Base-by-base conservation (phyloP, 2,329 filamentous ascomycete species). In the Tolypocladium paradoxum region DNA sequence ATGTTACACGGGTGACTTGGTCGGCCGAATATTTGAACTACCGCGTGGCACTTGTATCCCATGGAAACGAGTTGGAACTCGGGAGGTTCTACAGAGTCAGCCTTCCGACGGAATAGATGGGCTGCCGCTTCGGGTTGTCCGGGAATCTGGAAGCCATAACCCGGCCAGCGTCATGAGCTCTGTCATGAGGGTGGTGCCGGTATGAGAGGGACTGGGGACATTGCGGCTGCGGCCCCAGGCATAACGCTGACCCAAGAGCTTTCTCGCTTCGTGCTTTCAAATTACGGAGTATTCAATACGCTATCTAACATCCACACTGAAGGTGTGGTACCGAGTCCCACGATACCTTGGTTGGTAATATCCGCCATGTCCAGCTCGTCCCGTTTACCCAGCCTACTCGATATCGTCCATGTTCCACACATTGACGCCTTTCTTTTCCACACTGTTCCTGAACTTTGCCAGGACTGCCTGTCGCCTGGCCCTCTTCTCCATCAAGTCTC, bases 391-490 rank as follows among this genome's bases (percentile, higher is more conserved):
- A 53, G 33, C 52, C 64, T 69, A 77, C 58, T 75, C 74, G 52
- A 71, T 69, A 58, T 75, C 73, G 55, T 77, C 76, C 66, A 77
- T 68, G 46, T 69, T 71, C 70, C 75, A 75, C 36, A 80, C 75
- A 54, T 66, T 72, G 3, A 75, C 74, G 9, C 78, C 78, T 49
- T 69, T 72, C 64, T 73, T 75, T 60, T 75, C 70, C 34, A 82
- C 68, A 56, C 70, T 75, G 6, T 58, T 65, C 66, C 70, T 74
- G 50, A 85, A 65, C 64, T 78, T 79, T 34, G 68, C 68, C 31
- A 82, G 68, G 9, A 83, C 75, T 4, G 72, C 76, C 60, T 74
- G 74, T 58, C 80, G 72, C 56, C 71, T 76, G n/a, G 73, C 73
- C 56, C 74, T 68, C 65, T 77, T 80, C 54, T 74, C 72, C 66